Percentiles rank a stretch among this genome's conserved stretches.
These are phyloP conservation scores for Casaregolazyma suthepensis DNA, from an alignment of 1,139 yeast genomes.

Conservation along the genomic window DNA sequence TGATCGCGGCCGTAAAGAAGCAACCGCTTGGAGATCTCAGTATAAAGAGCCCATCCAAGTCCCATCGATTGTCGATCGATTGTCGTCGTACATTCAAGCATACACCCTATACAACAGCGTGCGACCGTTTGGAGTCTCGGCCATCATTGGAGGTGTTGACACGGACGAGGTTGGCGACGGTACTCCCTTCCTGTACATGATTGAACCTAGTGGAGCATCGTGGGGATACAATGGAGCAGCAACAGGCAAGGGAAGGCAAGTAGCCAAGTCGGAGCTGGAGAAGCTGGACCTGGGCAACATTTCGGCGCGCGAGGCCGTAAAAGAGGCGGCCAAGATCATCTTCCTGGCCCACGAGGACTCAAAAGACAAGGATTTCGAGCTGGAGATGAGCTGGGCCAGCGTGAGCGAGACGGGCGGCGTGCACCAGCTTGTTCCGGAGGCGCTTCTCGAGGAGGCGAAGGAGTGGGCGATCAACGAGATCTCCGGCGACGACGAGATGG, in stretches of 20 bases:
- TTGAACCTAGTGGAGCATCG: slow-evolving; percentile 93
- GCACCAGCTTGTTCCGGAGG: slow-evolving; percentile 76
- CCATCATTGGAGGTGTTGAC: slow-evolving; percentile 92
- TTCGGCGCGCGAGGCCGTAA: slow-evolving; percentile 74
- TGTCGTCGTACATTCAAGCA: slow-evolving; percentile 91
- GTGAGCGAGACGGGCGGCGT: slow-evolving; percentile 68
- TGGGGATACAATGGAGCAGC: slow-evolving; percentile 99
- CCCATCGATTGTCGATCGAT: slow-evolving; percentile 76
- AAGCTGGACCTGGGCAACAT: slow-evolving; percentile 71
- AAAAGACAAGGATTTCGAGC: slow-evolving; percentile 93
- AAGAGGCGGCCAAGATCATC: slow-evolving; percentile 89
- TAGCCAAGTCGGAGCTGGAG: slow-evolving; percentile 93
- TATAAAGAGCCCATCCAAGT: slow-evolving; percentile 76
- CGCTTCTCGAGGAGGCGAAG: slow-evolving; percentile 72
- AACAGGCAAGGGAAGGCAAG: slow-evolving; percentile 95
- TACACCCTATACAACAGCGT: slow-evolving; percentile 95
- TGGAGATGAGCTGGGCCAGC: slow-evolving; percentile 89
- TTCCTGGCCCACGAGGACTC: slow-evolving; percentile 95
- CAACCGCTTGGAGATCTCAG: slow-evolving; percentile 66
- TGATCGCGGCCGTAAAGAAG: slow-evolving; percentile 88
- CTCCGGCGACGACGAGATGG: slow-evolving; percentile 54
- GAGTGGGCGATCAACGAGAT: slow-evolving; percentile 75
- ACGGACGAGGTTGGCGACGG: slow-evolving; percentile 48
- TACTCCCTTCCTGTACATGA: slow-evolving; percentile 79
- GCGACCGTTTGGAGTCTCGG: slow-evolving; percentile 91